Evolutionary conservation across 441 rosid species (phyloP), one percentile per base, ranked within the genome.

Genomic region (Hura crepitans): DNA sequence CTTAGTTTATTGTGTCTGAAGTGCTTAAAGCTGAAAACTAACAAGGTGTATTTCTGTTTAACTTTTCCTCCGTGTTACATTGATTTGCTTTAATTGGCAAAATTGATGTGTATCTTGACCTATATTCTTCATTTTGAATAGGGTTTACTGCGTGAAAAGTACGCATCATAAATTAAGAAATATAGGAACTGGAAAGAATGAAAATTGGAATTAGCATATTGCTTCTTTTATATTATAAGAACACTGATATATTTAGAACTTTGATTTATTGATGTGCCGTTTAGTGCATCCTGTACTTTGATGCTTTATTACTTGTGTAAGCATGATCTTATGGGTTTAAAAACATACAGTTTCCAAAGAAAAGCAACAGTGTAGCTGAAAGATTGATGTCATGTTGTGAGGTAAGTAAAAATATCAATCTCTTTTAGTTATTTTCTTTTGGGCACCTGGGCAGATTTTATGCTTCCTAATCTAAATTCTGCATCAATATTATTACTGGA

Each of bases 1-100:
- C 71, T 96, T 77, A 89, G 90, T 80, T 78, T 89, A 50, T 42
- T 96, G 33, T 96, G 99, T 84, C 83, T 96, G 72, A 96, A 89
- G 68, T 96, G 98, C 81, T 79, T 96, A 68, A 93, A 88, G 75
- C 43, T 93, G 85, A 93, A 85, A 82, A 85, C 75, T 39, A 78
- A 51, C 74, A 86, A 91, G 93, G 97, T 93, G 80, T 25, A 60
- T 62, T n/a, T 27, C 49, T 7, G 62, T 4, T 55, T 15, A 10
- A 18, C 22, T n/a, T 65, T 58, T 51, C 31, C 7, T 23, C 22
- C 20, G 3, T 6, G 17, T 60, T 39, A 61, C 37, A n/a, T 57
- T 39, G 13, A 33, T 4, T 53, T 45, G n/a, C n/a, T n/a, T n/a
- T n/a, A n/a, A n/a, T n/a, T n/a, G n/a, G n/a, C n/a, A n/a, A n/a